Base-by-base conservation (phyloP, 2,329 filamentous ascomycete genomes). In the Dendrostoma leiphaemia region DNA sequence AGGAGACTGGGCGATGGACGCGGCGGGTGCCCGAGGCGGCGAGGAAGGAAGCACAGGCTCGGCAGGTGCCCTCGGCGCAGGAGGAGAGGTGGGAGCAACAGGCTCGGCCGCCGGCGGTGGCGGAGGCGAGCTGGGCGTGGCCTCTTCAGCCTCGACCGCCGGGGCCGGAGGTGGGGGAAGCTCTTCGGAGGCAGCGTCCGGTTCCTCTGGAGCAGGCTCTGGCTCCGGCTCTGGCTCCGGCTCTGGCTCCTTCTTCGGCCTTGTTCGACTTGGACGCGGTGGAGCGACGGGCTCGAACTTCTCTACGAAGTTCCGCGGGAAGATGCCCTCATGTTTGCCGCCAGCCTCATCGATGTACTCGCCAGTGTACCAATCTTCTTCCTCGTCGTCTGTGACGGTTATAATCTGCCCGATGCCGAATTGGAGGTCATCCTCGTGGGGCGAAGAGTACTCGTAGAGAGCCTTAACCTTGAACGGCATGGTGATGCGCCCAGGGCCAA, bases 381-480 rank as follows among this genome's bases (percentile, higher is more conserved):
- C 94, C 69, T 97, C 94, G 71, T 90, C 85, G 57, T 92, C 92
- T 41, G 88, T 96, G 60, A 99, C 92, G 49, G 89, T 94, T 69
- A 99, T 95, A 71, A 97, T 82, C 74, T 97, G 92, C 62, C 91
- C 91, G 65, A 83, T 76, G 56, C 81, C 72, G 70, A 99, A 99
- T 68, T 84, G 89, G 63, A 99, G 86, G 74, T 99, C 94, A 73
- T 99, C 94, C 64, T 96, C 91, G 71, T 99, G 93, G 59, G 84
- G 83, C 62, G 94, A 97, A 69, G 82, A 79, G 77, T 99, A 99
- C 71, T 97, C 93, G 78, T 89, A 99, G 68, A 97, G 75, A 63
- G 94, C 91, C 81, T 92, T 96, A 78, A 99, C 94, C 75, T 90
- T 95, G 80, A 96, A 97, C 71, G 86, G 78, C 88, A 92, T 92